A percentile compares a stretch with the other conserved stretches of the same genome.
These are phyloP conservation scores for Stephania yunnanensis DNA, from an alignment of 164 flowering plant species.

Conservation along the genomic window DNA sequence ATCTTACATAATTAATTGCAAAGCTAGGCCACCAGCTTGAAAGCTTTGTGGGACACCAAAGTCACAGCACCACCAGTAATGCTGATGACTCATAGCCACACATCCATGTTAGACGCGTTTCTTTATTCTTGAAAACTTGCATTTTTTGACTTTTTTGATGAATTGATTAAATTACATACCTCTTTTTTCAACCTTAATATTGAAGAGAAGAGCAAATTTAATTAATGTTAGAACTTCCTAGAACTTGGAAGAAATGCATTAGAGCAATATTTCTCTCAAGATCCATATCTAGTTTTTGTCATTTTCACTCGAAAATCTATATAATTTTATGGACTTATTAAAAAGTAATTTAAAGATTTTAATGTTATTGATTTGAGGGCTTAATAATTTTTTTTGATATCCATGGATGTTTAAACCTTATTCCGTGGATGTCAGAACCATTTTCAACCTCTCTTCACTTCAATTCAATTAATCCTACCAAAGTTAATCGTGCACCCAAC, in stretches of 20 bases:
- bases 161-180: too few relatives aligned
- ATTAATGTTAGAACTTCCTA: neutral
- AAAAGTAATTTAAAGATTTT: neutral
- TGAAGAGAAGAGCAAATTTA: neutral
- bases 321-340: neutral
- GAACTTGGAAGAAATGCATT: neutral
- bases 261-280: neutral
- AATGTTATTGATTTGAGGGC: too few relatives aligned
- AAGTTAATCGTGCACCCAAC: too few relatives aligned
- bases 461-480: neutral
- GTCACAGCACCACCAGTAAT: neutral
- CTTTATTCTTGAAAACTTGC: neutral
- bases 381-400: too few relatives aligned
- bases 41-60: neutral
- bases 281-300: neutral
- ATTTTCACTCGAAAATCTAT: too few relatives aligned
- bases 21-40: neutral
- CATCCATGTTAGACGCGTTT: neutral
- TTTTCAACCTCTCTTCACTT: too few relatives aligned
- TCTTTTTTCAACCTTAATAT: neutral
- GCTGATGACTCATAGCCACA: slow-evolving; percentile 14
- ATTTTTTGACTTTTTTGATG: neutral
- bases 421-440: too few relatives aligned
- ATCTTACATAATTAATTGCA: neutral
- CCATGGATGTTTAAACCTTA: too few relatives aligned